Base-by-base conservation (phyloP, 371 early-diverging fungal species). In the Apophysomyces sp. region DNA sequence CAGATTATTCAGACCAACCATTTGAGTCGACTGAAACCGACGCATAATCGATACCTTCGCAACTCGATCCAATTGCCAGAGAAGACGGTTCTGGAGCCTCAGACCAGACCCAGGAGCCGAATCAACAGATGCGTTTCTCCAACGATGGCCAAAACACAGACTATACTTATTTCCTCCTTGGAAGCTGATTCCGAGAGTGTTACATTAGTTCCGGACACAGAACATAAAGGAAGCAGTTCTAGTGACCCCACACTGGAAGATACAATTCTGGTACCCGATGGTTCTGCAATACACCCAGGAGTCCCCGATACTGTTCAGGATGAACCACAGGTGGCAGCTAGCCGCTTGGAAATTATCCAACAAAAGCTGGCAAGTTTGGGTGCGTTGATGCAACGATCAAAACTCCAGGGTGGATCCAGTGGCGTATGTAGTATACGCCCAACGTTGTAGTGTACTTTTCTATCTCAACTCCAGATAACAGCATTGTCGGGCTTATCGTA, bases 41-140 rank as follows among this genome's bases (percentile, higher is more conserved):
- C n/a, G 58, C 26, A 60, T 0, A 31, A 58, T 76, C 15, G 80
- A 80, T 40, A 63, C 63, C 16, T 80, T 76, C 44, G 76, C 73
- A 8, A 30, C 66, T 9, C 15, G 60, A n/a, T 37, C 52, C 55
- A 73, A 61, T 36, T 28, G 64, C 54, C 53, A 66, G 34, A 55
- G 58, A 3, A 18, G 9, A 39, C 8, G 16, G 15, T 76, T 37
- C 41, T 71, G 71, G 71, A 65, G 34, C 32, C 57, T 55, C 26
- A 31, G 44, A n/a, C 59, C 58, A n/a, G 69, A 78, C 53, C 71
- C 70, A 13, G 40, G 39, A 29, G 70, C 78, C 13, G 37, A n/a
- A 55, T 65, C 55, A n/a, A 39, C 52, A 21, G 69, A 74, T 58
- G 72, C 71, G 7, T 73, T 78, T 34, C 15, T 13, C 6, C 68